Evolutionary conservation across 2,329 filamentous ascomycete species (phyloP), one percentile per base, ranked within the genome.

Genomic region (Simplicillium sp.): DNA sequence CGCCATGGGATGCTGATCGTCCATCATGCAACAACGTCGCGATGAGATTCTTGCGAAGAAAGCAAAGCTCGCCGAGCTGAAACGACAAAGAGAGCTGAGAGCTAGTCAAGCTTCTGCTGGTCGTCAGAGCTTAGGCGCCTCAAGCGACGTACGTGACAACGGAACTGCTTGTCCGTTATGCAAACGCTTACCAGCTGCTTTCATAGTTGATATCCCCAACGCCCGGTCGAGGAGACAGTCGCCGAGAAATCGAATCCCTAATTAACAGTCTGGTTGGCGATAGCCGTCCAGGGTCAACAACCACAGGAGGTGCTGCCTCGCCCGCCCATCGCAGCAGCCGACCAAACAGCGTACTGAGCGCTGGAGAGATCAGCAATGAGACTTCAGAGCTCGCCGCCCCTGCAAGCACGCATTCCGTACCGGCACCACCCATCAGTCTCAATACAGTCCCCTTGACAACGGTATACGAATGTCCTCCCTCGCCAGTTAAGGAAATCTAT

Each of bases 11-110:
- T 9, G 54, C 57, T 53, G 54, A 59, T 52, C 56, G 47, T 56
- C 46, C 62, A 66, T 56, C 50, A 82, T 83, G 72, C 79, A 83
- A 67, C 82, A 89, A 73, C 84, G 89, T 54, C 84, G 87, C 70
- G 88, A 95, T 71, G 92, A 98, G 71, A 95, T 98, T 52, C 71
- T 92, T 54, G 89, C 88, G 52, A 98, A 98, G 70, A 90, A 87
- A 71, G 90, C 89, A 48, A 96, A 92, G 72, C 87, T 98, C 54
- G 89, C 87, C 38, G 92, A 97, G 73, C 76, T 98, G 50, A 96
- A 95, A 69, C 80, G 86, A 47, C 88, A 96, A 67, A 79, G 92
- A 53, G 88, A 94, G 61, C 68, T 90, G 52, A 77, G 89, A 44
- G 78, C 86, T 48, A 85, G 76, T 58, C 86, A 94, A 59, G 80